These are phyloP conservation scores for Exophiala aquamarina DNA, from an alignment of 2,329 filamentous ascomycete genomes.

Conservation along the genomic window DNA sequence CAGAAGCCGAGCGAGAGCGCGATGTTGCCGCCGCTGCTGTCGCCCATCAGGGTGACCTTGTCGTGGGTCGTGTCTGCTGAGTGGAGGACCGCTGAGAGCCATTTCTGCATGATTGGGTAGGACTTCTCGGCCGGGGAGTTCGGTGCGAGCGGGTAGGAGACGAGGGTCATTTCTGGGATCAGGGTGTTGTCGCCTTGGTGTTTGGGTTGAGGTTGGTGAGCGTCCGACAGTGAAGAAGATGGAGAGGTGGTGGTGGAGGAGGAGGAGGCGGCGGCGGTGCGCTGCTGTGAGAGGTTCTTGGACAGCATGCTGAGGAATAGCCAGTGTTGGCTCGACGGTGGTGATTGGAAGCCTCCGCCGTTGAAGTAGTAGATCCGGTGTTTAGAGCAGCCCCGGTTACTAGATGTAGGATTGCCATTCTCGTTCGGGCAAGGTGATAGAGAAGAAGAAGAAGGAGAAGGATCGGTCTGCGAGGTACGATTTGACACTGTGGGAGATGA, in stretches of 20 bases:
- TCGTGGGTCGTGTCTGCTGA: constrained; percentile 41
- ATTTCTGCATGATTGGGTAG: constrained; percentile 48
- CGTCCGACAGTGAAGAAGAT: too few relatives aligned
- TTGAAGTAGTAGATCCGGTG: constrained; percentile 54
- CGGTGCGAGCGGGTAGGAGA: constrained; percentile 57
- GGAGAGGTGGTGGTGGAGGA: too few relatives aligned
- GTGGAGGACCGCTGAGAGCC: constrained; percentile 45
- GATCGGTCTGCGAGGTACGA: too few relatives aligned
- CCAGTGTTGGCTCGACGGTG: constrained; percentile 55
- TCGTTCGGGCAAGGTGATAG: too few relatives aligned
- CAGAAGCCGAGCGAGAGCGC: constrained; percentile 36
- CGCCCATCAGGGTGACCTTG: constrained; percentile 52
- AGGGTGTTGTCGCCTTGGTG: constrained; percentile 17
- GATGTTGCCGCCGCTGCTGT: constrained; percentile 58
- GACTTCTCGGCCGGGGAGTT: constrained; percentile 50
- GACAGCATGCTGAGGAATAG: constrained; percentile 49
- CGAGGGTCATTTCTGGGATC: constrained; percentile 44
- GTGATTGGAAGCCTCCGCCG: constrained; percentile 57
- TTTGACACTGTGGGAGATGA: too few relatives aligned
- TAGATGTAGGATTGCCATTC: neutral
- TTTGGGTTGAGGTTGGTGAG: too few relatives aligned
- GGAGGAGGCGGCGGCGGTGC: neutral
- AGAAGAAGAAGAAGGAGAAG: too few relatives aligned
- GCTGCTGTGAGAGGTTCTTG: constrained; percentile 32
- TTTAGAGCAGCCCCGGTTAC: constrained; percentile 9